These are phyloP conservation scores for Rhizophora apiculata DNA, from an alignment of 345 rosid genomes.

Conservation along the genomic window DNA sequence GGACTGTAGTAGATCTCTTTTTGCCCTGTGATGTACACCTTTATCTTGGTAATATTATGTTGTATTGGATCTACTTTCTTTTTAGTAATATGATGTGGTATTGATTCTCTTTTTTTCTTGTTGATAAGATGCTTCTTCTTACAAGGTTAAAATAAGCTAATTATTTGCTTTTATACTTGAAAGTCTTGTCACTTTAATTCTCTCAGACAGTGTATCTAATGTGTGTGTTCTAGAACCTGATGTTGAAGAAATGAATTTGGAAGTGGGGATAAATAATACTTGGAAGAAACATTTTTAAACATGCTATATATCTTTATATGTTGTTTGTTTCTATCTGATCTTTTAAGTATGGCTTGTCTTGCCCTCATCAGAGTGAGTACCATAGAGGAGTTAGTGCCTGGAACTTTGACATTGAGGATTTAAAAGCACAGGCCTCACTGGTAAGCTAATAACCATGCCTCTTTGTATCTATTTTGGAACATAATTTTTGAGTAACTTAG, in stretches of 20 bases:
- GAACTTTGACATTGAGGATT: slow-evolving; percentile 93
- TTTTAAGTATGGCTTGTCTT: slow-evolving; percentile 6
- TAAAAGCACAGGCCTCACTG: slow-evolving; percentile 90
- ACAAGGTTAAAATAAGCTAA: no score
- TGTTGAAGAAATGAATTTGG: background rate
- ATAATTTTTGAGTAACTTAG: slow-evolving; percentile 9
- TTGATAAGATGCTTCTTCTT: no score
- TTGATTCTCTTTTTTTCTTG: no score
- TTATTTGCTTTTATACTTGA: no score
- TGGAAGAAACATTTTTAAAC: background rate
- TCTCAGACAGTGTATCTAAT: no score
- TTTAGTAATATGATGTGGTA: no score
- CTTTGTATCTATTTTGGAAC: background rate
- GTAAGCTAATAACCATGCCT: slow-evolving; percentile 37
- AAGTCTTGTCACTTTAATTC: no score
- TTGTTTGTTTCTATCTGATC: background rate
- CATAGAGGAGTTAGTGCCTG: slow-evolving; percentile 99
- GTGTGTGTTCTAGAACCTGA: no score
- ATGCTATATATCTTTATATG: background rate
- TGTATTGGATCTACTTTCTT: background rate
- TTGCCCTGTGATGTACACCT: background rate
- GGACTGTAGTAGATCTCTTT: background rate
- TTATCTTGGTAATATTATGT: background rate
- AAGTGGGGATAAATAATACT: background rate
- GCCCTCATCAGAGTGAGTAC: slow-evolving; percentile 75